Percentiles rank a stretch among this genome's conserved stretches.
phyloP scores from a whole-genome alignment of 2,329 filamentous ascomycete genomes.

The Blastomyces gilchristii region DNA sequence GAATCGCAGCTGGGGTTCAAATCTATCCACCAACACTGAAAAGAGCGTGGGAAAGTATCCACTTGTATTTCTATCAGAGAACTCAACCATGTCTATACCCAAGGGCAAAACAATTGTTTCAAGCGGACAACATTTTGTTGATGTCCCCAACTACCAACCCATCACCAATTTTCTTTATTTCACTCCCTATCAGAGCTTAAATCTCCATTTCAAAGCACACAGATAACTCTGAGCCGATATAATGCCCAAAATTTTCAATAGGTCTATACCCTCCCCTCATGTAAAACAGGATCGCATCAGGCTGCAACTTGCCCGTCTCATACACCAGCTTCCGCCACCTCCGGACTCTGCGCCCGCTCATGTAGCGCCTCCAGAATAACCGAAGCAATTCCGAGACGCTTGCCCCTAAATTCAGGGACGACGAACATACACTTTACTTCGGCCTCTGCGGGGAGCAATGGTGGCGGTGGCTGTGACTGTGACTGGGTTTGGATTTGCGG shows the following conservation, averaged over 20 bases:
- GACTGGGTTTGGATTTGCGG: neutral
- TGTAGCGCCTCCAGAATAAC: neutral
- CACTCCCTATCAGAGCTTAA: neutral
- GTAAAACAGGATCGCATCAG: neutral
- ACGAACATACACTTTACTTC: neutral
- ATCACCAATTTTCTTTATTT: neutral
- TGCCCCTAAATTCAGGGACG: neutral
- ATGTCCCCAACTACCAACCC: neutral
- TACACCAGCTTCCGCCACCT: neutral
- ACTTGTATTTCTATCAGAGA: too few relatives aligned
- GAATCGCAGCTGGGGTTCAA: neutral
- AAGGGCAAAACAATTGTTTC: too few relatives aligned
- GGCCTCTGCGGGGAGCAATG: neutral
- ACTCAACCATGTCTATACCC: too few relatives aligned
- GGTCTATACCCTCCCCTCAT: neutral
- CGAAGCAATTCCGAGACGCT: neutral
- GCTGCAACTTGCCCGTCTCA: neutral
- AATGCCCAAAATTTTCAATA: neutral
- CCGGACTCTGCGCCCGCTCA: neutral
- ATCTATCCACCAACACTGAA: neutral
- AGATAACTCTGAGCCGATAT: neutral
- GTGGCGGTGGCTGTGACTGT: neutral
- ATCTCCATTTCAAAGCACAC: neutral
- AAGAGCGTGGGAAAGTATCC: neutral
- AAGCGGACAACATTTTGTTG: neutral